Conservation (phyloP, 2,329 filamentous ascomycete species). For the Lachnellula suecica region DNA sequence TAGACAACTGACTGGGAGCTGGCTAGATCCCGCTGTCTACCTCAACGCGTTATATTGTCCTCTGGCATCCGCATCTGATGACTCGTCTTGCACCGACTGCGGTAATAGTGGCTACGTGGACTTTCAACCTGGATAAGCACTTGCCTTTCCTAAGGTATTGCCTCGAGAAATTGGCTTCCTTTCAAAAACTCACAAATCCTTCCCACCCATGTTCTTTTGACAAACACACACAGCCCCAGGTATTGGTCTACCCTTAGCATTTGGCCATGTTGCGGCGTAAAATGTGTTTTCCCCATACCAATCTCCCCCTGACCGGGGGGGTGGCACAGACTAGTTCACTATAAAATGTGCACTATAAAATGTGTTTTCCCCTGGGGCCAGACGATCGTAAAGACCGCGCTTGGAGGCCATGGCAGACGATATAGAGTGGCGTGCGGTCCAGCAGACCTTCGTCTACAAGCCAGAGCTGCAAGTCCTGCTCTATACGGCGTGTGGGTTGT, state of each 20-base stretch:
- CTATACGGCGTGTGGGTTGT: not conserved
- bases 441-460: not conserved
- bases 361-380: not conserved
- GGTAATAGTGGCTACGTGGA: not conserved
- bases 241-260: no score
- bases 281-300: not conserved
- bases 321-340: not conserved
- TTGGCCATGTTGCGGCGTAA: not conserved
- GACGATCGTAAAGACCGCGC: not conserved
- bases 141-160: no score
- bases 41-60: not conserved
- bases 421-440: not conserved
- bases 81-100: no score
- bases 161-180: no score
- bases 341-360: conserved; percentile 1
- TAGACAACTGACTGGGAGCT: not conserved
- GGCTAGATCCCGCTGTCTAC: not conserved
- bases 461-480: not conserved
- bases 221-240: no score
- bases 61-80: not conserved
- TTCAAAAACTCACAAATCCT: no score
- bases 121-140: not conserved
- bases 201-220: no score
- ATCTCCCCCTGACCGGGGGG: conserved; percentile 1
- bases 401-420: not conserved